Base-by-base conservation (phyloP, 164 flowering plant genomes). In the Vitis labrusca region DNA sequence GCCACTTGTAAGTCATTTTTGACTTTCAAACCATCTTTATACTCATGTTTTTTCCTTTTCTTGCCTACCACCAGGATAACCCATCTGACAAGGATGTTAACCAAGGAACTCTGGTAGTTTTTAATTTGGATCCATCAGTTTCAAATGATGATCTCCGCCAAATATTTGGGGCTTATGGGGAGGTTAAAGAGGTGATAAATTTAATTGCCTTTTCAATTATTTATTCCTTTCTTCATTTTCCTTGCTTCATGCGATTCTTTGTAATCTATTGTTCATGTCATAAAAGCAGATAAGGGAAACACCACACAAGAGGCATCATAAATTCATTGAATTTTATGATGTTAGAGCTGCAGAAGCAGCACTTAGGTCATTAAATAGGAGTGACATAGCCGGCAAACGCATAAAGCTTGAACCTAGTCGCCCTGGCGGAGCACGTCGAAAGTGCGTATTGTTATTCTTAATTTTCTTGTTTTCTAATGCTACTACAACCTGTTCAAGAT, bases 261-360 rank as follows among this genome's bases (percentile, higher is more conserved):
- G n/a, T 61, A 54, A 73, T 75, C 8, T 53, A 53, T 13, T 79
- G 12, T 71, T 61, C 61, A 14, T 65, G 68, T 17, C 63, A 27
- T 30, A 71, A 76, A 69, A 67, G 69, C 87, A 94, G 98, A 94
- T 94, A 64, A 85, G 98, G 85, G 98, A 94, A 85, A 94, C 98
- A 37, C 98, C 98, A 12, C 95, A 92, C 77, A 94, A 94, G 80
- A 78, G 91, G 74, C 97, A 94, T 72, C 98, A 94, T 78, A 94
- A 94, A 71, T 94, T 94, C 80, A 85, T 94, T 73, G 98, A 94
- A 63, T 94, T 84, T 82, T 94, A 87, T 82, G 98, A 94, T 87
- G 98, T 92, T 61, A 89, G 98, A 87, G 97, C 91, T 19, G 97
- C 98, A 56, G 98, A 94, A 71, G 91, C 91, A 59, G 98, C 98